phyloP scores from a whole-genome alignment of 805 yeast species.

The Metschnikowia koreensis region DNA sequence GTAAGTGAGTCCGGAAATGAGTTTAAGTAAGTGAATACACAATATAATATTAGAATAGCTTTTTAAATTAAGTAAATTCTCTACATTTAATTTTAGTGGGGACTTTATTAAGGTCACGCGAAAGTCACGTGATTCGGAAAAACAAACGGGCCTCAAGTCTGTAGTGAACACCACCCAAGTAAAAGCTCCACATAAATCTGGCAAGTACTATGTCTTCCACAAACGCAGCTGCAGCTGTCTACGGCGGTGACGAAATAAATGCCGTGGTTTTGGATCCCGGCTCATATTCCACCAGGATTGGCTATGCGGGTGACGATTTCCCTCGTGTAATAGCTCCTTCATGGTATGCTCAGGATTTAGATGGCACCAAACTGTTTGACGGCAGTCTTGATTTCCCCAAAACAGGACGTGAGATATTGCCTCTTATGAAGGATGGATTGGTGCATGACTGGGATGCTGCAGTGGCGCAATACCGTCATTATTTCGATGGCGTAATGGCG shows the following conservation, averaged over 20 bases:
- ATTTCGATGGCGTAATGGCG: conserved; percentile 50
- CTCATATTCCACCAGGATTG: conserved; percentile 75
- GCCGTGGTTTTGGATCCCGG: conserved; percentile 94
- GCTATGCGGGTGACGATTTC: conserved; percentile 89
- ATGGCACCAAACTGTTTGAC: conserved; percentile 32
- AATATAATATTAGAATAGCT: background rate
- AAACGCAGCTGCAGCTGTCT: conserved; percentile 20
- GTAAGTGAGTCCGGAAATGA: conserved; percentile 13
- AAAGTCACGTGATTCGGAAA: background rate
- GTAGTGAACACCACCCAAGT: too few relatives aligned
- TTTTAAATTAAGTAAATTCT: background rate
- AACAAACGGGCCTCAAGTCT: background rate
- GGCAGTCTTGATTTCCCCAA: conserved; percentile 52
- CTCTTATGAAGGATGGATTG: conserved; percentile 58
- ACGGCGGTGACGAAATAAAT: conserved; percentile 72
- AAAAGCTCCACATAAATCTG: background rate
- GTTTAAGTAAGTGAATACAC: background rate
- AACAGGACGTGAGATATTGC: conserved; percentile 48
- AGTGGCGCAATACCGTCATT: conserved; percentile 64
- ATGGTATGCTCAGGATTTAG: conserved; percentile 40
- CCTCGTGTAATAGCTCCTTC: conserved; percentile 80
- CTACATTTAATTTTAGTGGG: background rate
- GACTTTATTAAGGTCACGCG: background rate
- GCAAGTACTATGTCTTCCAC: conserved; percentile 13
- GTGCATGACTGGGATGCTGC: conserved; percentile 88